Evolutionary conservation across 2,329 filamentous ascomycete species (phyloP).

Genomic region (Monilinia laxa): DNA sequence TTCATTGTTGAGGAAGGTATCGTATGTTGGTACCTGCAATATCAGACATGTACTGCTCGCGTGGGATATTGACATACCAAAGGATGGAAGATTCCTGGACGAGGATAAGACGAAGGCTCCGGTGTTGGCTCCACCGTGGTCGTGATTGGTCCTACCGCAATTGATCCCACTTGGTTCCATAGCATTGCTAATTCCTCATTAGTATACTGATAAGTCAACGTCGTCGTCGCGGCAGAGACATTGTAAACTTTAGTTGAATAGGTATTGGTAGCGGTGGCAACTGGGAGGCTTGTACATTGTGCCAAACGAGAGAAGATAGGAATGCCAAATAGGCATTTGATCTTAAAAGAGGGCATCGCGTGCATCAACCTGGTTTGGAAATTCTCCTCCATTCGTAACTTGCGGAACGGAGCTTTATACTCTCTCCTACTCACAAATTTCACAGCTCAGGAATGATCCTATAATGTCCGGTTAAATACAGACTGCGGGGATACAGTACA

Average conservation of each 20-base stretch:
- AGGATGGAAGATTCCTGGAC: conserved; percentile 45
- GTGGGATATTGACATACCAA: conserved; percentile 41
- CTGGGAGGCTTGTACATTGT: conserved; percentile 3
- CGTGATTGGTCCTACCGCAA: conserved; percentile 45
- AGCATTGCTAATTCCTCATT: conserved; percentile 48
- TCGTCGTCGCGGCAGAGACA: conserved; percentile 46
- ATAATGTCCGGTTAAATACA: conserved; percentile 19
- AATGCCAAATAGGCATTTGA: conserved; percentile 19
- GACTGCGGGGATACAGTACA: conserved; percentile 8
- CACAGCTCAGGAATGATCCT: conserved; percentile 10
- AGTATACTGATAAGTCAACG: conserved; percentile 47
- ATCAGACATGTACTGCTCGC: conserved; percentile 24
- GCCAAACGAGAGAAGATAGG: neutral
- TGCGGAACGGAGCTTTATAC: conserved; percentile 20
- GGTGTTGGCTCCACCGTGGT: conserved; percentile 46
- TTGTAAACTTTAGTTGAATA: conserved; percentile 41
- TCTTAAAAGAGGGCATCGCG: conserved; percentile 15
- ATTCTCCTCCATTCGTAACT: conserved; percentile 3
- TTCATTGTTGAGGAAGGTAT: conserved; percentile 33
- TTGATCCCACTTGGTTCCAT: conserved; percentile 47
- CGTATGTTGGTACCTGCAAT: conserved; percentile 32
- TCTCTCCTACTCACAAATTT: neutral
- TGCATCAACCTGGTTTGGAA: neutral
- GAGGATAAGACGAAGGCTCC: conserved; percentile 44
- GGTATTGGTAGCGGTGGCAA: conserved; percentile 13